Evolutionary conservation across 441 rosid species (phyloP).

Genomic region (Brassica balearica): DNA sequence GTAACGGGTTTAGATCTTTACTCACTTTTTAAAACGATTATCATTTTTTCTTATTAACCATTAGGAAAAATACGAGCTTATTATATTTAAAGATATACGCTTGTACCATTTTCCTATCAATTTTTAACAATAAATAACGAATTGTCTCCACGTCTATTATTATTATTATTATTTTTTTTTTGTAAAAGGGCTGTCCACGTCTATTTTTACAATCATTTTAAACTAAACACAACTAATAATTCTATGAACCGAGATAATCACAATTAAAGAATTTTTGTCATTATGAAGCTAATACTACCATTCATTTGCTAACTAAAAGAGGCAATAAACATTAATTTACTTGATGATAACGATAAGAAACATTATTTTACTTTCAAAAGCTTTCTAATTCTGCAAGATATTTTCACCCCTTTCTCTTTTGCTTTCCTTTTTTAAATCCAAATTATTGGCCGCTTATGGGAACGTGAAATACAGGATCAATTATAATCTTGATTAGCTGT

Average conservation of each 20-base stretch:
- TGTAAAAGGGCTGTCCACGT: conserved; percentile 16
- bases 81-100: no score
- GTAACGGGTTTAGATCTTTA: not conserved
- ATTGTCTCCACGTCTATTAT: conserved; percentile 29
- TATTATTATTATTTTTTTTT: no score
- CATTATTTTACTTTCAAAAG: not conserved
- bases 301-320: conserved; percentile 3
- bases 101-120: not conserved
- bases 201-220: not conserved
- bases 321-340: conserved; percentile 17
- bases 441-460: conserved; percentile 29
- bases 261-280: not conserved
- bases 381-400: conserved; percentile 7
- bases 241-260: not conserved
- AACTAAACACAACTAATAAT: not conserved
- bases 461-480: conserved; percentile 39
- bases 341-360: not conserved
- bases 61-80: not conserved
- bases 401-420: not conserved
- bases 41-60: not conserved
- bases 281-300: not conserved
- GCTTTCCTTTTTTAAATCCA: not conserved
- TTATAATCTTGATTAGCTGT: conserved; percentile 36
- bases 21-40: not conserved
- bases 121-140: conserved; percentile 3